phyloP scores from a whole-genome alignment of 805 yeast species.

The Blastobotrys attinorum region DNA sequence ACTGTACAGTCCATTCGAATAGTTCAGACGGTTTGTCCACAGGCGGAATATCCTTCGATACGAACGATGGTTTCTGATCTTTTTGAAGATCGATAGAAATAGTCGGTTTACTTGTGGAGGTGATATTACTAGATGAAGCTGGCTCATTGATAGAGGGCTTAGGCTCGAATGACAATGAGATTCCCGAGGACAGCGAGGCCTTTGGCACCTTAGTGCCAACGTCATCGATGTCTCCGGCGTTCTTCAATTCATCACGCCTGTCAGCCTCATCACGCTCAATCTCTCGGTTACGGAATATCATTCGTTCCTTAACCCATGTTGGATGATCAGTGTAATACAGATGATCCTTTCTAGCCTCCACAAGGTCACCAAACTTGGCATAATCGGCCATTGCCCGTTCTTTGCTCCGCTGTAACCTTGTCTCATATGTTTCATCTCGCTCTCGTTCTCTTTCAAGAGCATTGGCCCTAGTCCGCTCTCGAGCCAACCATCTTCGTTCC shows the following conservation, averaged over 20 bases:
- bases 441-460: conserved; percentile 18
- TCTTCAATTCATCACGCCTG: conserved; percentile 15
- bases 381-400: conserved; percentile 12
- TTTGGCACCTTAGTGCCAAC: too few species aligned
- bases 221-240: conserved; percentile 7
- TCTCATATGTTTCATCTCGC: conserved; percentile 10
- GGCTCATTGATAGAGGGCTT: too few species aligned
- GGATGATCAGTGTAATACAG: conserved; percentile 22
- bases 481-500: conserved; percentile 31
- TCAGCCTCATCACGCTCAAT: conserved; percentile 14
- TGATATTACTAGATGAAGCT: too few species aligned
- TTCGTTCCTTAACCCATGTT: conserved; percentile 20
- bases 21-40: too few species aligned
- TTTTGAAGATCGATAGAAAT: conserved; percentile 2
- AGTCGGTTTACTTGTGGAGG: neutral
- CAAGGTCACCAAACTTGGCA: conserved; percentile 18
- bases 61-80: neutral
- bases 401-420: conserved; percentile 2
- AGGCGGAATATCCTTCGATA: neutral
- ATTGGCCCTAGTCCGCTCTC: conserved; percentile 32
- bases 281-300: conserved; percentile 16
- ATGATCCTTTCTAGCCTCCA: conserved; percentile 10
- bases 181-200: too few species aligned
- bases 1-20: conserved; percentile 18
- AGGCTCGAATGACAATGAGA: conserved; percentile 10